These are phyloP conservation scores for Camellia sinensis DNA, from an alignment of 148 eudicot genomes.

Conservation along the genomic window DNA sequence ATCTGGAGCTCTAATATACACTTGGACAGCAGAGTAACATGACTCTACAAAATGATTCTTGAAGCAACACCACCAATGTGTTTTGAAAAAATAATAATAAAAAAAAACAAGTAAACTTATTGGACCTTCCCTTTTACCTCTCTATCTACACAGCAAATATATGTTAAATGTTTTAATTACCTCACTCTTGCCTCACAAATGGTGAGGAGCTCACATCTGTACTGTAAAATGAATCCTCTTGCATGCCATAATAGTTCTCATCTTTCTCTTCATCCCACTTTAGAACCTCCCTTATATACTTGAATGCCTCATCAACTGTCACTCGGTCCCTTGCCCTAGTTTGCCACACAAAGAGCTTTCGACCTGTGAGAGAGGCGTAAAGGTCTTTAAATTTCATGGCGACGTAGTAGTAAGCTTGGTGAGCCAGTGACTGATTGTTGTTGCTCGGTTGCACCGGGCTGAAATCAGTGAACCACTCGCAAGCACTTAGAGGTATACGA, in stretches of 20 bases:
- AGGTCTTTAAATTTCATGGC: constrained; percentile 97
- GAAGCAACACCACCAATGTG: neutral
- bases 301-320: constrained; percentile 81
- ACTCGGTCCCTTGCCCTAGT: constrained; percentile 71
- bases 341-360: constrained; percentile 99
- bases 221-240: constrained; percentile 85
- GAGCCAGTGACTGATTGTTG: constrained; percentile 76
- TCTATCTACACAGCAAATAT: constrained; percentile 18
- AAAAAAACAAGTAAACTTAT: constrained; percentile 9
- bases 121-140: neutral
- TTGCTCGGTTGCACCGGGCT: constrained; percentile 68
- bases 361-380: constrained; percentile 65
- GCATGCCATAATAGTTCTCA: constrained; percentile 52
- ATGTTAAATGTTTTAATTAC: neutral
- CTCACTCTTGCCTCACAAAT: constrained; percentile 50
- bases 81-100: neutral
- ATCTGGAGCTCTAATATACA: constrained; percentile 9
- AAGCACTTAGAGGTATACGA: constrained; percentile 52
- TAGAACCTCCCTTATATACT: constrained; percentile 84
- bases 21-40: neutral
- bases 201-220: constrained; percentile 97
- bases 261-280: constrained; percentile 96
- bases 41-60: neutral
- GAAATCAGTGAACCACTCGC: constrained; percentile 87
- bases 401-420: constrained; percentile 88